Percentiles rank a stretch among this genome's conserved stretches.
These are phyloP conservation scores for Monascus purpureus DNA, from an alignment of 495 filamentous ascomycete species.

Conservation along the genomic window DNA sequence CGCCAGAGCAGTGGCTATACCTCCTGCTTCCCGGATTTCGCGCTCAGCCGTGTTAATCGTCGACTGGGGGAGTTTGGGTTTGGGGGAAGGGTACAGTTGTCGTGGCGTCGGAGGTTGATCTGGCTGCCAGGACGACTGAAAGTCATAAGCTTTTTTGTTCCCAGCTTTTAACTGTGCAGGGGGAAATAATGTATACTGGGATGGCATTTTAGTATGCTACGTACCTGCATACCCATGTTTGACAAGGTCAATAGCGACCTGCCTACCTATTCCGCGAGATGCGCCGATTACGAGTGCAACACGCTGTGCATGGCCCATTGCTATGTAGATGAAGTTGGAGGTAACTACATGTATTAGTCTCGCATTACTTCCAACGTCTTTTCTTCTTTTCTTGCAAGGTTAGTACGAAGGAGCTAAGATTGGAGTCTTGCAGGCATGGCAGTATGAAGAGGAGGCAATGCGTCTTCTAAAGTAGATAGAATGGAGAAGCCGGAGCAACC, in stretches of 20 bases:
- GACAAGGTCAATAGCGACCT: conserved; percentile 63
- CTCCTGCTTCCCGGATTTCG: conserved; percentile 57
- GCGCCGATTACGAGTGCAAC: conserved; percentile 63
- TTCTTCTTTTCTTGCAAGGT: too few relatives aligned
- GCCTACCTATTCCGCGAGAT: conserved; percentile 65
- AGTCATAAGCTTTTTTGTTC: background rate
- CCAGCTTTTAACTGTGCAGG: too few relatives aligned
- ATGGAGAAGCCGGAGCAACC: too few relatives aligned
- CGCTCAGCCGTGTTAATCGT: conserved; percentile 75
- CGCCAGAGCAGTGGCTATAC: conserved; percentile 48
- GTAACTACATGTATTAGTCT: too few relatives aligned
- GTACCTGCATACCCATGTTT: conserved; percentile 49
- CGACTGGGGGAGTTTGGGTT: conserved; percentile 66
- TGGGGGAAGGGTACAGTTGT: conserved; percentile 50
- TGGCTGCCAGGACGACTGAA: conserved; percentile 68
- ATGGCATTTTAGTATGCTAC: too few relatives aligned
- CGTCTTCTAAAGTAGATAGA: too few relatives aligned
- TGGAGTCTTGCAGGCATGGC: too few relatives aligned
- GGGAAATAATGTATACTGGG: too few relatives aligned
- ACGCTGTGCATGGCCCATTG: conserved; percentile 14
- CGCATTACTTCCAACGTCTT: too few relatives aligned
- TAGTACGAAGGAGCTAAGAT: too few relatives aligned
- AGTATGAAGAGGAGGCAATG: too few relatives aligned
- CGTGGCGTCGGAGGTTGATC: conserved; percentile 53
- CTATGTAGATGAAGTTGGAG: conserved; percentile 1